A percentile compares a stretch with the other conserved stretches of the same genome.
These are phyloP conservation scores for Gyromitra esculenta DNA, from an alignment of 2,329 filamentous ascomycete species.

Conservation along the genomic window DNA sequence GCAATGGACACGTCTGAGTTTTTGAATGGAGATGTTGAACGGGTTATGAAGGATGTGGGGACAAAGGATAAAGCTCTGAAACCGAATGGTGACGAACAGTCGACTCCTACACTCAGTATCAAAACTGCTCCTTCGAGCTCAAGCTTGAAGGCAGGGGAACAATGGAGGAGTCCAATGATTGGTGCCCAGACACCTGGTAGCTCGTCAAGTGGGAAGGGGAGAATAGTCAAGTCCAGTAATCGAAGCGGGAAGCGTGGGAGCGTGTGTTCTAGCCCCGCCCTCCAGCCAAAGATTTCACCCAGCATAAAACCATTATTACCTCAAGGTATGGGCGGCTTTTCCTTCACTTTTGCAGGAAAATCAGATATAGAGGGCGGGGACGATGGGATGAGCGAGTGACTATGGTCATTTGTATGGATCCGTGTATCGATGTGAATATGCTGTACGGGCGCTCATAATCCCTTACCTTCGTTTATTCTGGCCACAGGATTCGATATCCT, in stretches of 20 bases:
- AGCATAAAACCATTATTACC: conserved; percentile 92
- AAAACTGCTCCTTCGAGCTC: conserved; percentile 26
- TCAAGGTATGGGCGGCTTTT: conserved; percentile 66
- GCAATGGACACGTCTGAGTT: conserved; percentile 53
- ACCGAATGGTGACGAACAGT: conserved; percentile 37
- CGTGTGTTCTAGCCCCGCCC: conserved; percentile 66
- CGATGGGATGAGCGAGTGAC: conserved; percentile 11
- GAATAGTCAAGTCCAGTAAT: conserved; percentile 31
- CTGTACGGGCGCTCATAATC: conserved; percentile 12
- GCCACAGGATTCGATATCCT: conserved; percentile 5
- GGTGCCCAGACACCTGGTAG: conserved; percentile 28
- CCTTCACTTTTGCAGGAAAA: conserved; percentile 9
- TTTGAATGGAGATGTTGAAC: conserved; percentile 51
- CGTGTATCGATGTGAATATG: conserved; percentile 3
- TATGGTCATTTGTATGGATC: conserved; percentile 8
- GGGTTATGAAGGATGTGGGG: conserved; percentile 37
- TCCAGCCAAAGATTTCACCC: conserved; percentile 89
- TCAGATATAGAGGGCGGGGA: neutral
- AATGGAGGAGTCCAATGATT: conserved; percentile 39
- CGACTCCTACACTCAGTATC: conserved; percentile 42
- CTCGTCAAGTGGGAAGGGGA: conserved; percentile 41
- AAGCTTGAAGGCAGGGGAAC: conserved; percentile 33
- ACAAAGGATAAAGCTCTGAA: conserved; percentile 14
- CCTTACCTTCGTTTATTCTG: conserved; percentile 2
- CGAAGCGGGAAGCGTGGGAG: conserved; percentile 52